phyloP scores from a whole-genome alignment of 2,329 filamentous ascomycete species.

The Aspergillus piperis region DNA sequence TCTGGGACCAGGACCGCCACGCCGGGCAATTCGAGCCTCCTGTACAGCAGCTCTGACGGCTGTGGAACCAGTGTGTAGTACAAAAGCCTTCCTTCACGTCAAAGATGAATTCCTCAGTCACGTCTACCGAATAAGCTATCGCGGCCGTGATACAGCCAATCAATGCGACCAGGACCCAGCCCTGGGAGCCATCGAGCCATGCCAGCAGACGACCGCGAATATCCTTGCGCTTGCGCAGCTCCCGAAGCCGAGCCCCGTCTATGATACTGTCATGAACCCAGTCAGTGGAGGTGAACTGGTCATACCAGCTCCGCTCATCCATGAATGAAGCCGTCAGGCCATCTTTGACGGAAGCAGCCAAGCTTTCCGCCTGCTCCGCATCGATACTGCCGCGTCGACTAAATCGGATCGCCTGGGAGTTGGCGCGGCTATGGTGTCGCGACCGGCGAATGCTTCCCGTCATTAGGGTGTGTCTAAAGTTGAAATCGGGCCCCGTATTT shows the following conservation, averaged over 20 bases:
- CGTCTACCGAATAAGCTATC: constrained; percentile 84
- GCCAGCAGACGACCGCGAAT: constrained; percentile 76
- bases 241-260: constrained; percentile 86
- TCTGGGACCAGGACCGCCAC: constrained; percentile 68
- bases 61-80: constrained; percentile 67
- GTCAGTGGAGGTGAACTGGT: constrained; percentile 96
- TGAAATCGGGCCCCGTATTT: constrained; percentile 33
- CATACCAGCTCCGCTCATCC: constrained; percentile 95
- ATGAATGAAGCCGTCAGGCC: constrained; percentile 61
- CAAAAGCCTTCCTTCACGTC: constrained; percentile 93
- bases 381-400: constrained; percentile 58
- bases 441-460: constrained; percentile 42
- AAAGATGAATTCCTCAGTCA: constrained; percentile 81
- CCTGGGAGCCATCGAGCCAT: constrained; percentile 83
- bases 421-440: constrained; percentile 51
- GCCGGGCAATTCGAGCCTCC: constrained; percentile 56
- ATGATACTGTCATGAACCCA: constrained; percentile 98
- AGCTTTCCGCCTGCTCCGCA: constrained; percentile 43
- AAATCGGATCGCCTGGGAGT: constrained; percentile 54
- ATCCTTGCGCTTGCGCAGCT: constrained; percentile 77
- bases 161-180: constrained; percentile 89
- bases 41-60: constrained; percentile 67
- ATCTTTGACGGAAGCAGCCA: constrained; percentile 50
- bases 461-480: constrained; percentile 37
- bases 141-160: constrained; percentile 84